phyloP scores from a whole-genome alignment of 306 rosid genomes.

The Trifolium dubium region DNA sequence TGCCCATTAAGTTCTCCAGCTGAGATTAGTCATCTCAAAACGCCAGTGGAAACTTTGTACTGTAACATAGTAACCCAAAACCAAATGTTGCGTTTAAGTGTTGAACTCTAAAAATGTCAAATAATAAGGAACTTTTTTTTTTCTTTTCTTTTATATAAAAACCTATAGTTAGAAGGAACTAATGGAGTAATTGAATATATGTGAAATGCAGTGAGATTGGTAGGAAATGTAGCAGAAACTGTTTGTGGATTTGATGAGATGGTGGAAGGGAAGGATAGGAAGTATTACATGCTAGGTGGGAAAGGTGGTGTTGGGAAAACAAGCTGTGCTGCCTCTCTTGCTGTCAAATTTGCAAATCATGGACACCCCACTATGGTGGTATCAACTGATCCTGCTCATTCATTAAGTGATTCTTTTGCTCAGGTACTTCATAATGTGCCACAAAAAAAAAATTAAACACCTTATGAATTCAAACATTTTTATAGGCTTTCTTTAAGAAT shows the following conservation, averaged over 20 bases:
- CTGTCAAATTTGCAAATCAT: slow-evolving; percentile 79
- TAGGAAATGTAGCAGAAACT: slow-evolving; percentile 43
- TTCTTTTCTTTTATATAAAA: neutral
- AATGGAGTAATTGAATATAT: neutral
- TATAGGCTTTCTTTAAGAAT: slow-evolving; percentile 4
- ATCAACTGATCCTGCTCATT: slow-evolving; percentile 94
- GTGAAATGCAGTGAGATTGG: slow-evolving; percentile 40
- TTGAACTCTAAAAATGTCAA: neutral
- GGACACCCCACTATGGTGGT: slow-evolving; percentile 93
- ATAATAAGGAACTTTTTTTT: neutral
- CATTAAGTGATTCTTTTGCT: slow-evolving; percentile 93
- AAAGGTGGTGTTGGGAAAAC: slow-evolving; percentile 55
- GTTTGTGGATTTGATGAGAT: slow-evolving; percentile 48
- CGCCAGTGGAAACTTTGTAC: too few species aligned
- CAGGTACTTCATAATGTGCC: slow-evolving; percentile 49
- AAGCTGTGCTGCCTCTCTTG: slow-evolving; percentile 61
- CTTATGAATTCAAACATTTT: neutral
- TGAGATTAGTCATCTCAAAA: too few species aligned
- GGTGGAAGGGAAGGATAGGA: slow-evolving; percentile 44
- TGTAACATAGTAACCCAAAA: too few species aligned
- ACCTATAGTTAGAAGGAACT: neutral
- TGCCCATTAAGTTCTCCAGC: too few species aligned
- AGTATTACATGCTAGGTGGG: slow-evolving; percentile 52
- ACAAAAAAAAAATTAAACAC: neutral
- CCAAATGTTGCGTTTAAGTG: too few species aligned